These are phyloP conservation scores for Globisporangium echinulatum DNA, from an alignment of 352 stramenopile species.

Conservation along the genomic window DNA sequence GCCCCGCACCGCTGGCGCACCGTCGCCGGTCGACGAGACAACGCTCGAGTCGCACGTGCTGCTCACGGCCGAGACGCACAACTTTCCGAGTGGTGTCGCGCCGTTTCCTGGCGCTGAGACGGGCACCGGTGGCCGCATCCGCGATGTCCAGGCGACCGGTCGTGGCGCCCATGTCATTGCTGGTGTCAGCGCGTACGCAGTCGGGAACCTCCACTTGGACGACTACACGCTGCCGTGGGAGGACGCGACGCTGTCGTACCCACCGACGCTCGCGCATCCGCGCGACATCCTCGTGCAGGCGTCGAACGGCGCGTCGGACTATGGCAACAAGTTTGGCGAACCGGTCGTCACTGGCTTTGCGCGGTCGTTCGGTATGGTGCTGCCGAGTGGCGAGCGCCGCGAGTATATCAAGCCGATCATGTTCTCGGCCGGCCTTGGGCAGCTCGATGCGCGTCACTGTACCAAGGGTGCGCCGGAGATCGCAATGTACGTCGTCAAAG, in stretches of 20 bases:
- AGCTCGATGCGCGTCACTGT: constrained; percentile 92
- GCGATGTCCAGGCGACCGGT: constrained; percentile 98
- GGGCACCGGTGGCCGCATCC: constrained; percentile 96
- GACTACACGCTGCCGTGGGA: constrained; percentile 97
- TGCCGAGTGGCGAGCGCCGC: constrained; percentile 92
- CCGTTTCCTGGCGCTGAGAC: constrained; percentile 96
- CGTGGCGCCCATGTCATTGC: constrained; percentile 94
- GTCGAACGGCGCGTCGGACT: constrained; percentile 98
- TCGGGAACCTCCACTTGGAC: constrained; percentile 96
- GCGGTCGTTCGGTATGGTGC: constrained; percentile 94
- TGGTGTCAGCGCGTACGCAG: constrained; percentile 83
- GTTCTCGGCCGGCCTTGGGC: constrained; percentile 97
- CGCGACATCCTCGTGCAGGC: constrained; percentile 96
- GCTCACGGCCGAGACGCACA: constrained; percentile 99
- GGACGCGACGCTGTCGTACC: constrained; percentile 88
- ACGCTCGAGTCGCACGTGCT: constrained; percentile 91
- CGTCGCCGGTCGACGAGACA: constrained; percentile 59
- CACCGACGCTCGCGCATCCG: constrained; percentile 85
- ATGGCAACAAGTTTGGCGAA: constrained; percentile 99
- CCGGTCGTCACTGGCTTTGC: constrained; percentile 98
- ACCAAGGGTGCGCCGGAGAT: constrained; percentile 92
- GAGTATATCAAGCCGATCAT: constrained; percentile 99
- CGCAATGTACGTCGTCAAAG: constrained; percentile 97
- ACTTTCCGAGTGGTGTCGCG: constrained; percentile 96
- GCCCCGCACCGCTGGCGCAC: constrained; percentile 53